Base-by-base conservation (phyloP, 805 yeast genomes). In the Suhomyces xylopsoci region DNA sequence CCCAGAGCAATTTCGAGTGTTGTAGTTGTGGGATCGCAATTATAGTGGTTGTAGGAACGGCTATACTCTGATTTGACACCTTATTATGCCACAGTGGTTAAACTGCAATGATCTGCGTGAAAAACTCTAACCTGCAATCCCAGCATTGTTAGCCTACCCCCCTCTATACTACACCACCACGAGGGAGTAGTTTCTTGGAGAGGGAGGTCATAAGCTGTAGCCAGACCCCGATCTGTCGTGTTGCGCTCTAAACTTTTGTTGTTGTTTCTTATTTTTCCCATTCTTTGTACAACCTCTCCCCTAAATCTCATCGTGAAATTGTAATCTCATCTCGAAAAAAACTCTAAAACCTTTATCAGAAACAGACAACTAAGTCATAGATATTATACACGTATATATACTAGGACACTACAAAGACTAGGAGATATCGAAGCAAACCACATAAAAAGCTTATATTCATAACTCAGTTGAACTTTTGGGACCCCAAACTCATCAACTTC, bases 311-410 rank as follows among this genome's bases (percentile, higher is more conserved):
- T 26, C 25, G 47, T 44, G 34, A 44, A 44, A 44, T 26, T 38
- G 24, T 24, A 42, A 43, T 8, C 47, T 44, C 47, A 44, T 44
- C 47, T 44, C 47, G 34, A 44, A 44, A 44, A 44, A 44, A 44
- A 44, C 24, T 22, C 45, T 24, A 19, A 17, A 38, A 15, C 14
- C 42, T 19, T 17, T 10, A 38, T 38, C 42, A 38, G 24, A 38
- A 32, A 32, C 36, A n/a, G 17, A n/a, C 17, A 32, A n/a, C 36
- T n/a, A 28, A 28, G n/a, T 28, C 32, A 12, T 28, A 10, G 17
- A 32, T 9, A 32, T 5, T 14, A 3, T 6, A 14, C 8, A 32
- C 8, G 36, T 32, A 38, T 17, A 38, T 17, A 38, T 38, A 38
- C 24, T 38, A 17, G n/a, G 20, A 38, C 17, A 19, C 24, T 17